Base-by-base conservation (phyloP, 371 early-diverging fungal genomes). In the Blakeslea trispora region DNA sequence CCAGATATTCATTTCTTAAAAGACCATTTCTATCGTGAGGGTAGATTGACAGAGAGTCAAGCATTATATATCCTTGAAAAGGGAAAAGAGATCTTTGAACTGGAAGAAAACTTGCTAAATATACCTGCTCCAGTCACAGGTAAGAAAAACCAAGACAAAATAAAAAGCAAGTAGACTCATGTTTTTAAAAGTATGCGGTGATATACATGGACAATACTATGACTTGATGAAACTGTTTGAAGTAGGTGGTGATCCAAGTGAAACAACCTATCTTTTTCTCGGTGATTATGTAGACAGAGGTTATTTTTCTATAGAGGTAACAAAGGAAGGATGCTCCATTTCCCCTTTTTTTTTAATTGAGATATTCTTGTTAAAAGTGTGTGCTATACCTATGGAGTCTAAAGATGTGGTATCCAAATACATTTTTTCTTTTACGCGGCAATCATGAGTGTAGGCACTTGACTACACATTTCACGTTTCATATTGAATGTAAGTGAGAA, bases 231-330 rank as follows among this genome's bases (percentile, higher is more conserved):
- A 96, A 68, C 81, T 99, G 19, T 96, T 99, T 72, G 94, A 97
- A 68, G 94, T 97, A 14, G 95, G 97, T 42, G 99, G 99, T 17
- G 88, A 92, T 64, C 98, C 99, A 23, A 86, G 88, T 1, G 81
- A 81, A 5, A 95, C 95, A 5, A 72, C 91, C 8, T 95, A 94
- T 63, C 81, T 99, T 40, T 99, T 91, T 63, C 68, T 97, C 61
- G 99, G 99, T 6, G 99, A 99, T 74, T 99, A 99, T 73, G 99
- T 99, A 1, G 99, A 99, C 74, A 81, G 99, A 64, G 99, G 96
- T n/a, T 90, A 90, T 61, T 94, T 94, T 68, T 90, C 91, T 4
- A 88, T 92, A 55, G 96, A 96, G 76, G 87, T 44, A 44, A 32
- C 28, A 22, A 10, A 18, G 7, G 28, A 7, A 7, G 3, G 28